These are phyloP conservation scores for Ottelia alismoides DNA, from an alignment of 106 monocot genomes.

Conservation along the genomic window DNA sequence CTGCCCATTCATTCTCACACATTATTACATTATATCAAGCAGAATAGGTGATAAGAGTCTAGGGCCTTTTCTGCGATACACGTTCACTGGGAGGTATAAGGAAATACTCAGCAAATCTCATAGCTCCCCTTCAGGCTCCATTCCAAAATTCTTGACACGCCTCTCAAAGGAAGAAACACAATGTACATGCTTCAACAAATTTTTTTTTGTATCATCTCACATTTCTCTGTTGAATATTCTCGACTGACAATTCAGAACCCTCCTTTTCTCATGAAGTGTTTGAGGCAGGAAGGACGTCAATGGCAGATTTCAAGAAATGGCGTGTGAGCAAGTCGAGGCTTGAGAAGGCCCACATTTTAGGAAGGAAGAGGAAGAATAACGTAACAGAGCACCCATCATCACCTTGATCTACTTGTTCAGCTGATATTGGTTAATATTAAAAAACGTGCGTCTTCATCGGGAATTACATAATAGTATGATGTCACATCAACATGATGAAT, in stretches of 20 bases:
- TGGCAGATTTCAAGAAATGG: slow-evolving; percentile 61
- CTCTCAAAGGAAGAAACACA: slow-evolving; percentile 54
- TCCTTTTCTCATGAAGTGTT: slow-evolving; percentile 24
- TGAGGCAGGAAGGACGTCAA: slow-evolving; percentile 52
- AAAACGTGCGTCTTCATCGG: no score
- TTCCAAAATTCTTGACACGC: slow-evolving; percentile 29
- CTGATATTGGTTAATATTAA: no score
- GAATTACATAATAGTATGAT: no score
- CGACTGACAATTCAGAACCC: not conserved
- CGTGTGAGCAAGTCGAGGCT: slow-evolving; percentile 35
- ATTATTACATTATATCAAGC: not conserved
- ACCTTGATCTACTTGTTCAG: no score
- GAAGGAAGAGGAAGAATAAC: slow-evolving; percentile 56
- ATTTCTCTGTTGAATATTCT: not conserved
- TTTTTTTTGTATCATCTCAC: no score
- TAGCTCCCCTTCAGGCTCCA: slow-evolving; percentile 21
- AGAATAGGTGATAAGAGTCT: slow-evolving; percentile 50
- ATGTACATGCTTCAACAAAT: no score
- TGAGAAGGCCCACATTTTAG: slow-evolving; percentile 52
- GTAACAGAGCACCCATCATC: no score
- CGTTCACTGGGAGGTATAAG: slow-evolving; percentile 59
- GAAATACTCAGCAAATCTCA: slow-evolving; percentile 65
- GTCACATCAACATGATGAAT: no score
- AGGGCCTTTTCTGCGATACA: slow-evolving; percentile 32
- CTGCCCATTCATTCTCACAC: not conserved